Evolutionary conservation across 208 protist species (phyloP).

Genomic region (Trypanosoma cruzi): DNA sequence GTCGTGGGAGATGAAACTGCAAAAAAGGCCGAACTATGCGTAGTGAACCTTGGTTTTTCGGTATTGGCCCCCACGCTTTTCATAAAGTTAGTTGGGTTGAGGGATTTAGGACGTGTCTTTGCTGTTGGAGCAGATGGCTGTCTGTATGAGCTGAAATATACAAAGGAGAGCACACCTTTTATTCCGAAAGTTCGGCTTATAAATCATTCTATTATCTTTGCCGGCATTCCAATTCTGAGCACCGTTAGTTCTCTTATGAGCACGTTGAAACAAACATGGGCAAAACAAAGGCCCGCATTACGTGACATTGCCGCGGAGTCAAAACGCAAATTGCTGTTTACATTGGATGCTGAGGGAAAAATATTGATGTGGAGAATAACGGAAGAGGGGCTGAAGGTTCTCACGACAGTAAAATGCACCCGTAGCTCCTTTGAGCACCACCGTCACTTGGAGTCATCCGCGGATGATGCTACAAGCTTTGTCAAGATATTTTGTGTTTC

Average conservation of each 20-base stretch:
- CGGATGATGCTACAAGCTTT: constrained; percentile 26
- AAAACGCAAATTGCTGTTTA: constrained; percentile 62
- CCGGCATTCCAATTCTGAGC: constrained; percentile 55
- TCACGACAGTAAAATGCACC: constrained; percentile 46
- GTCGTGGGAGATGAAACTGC: constrained; percentile 50
- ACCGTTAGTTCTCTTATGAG: constrained; percentile 52
- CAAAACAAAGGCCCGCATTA: constrained; percentile 48
- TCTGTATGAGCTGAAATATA: constrained; percentile 83
- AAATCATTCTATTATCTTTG: constrained; percentile 57
- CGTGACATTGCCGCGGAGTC: constrained; percentile 76
- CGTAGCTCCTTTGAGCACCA: constrained; percentile 23
- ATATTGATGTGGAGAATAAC: constrained; percentile 73
- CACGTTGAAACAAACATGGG: constrained; percentile 59
- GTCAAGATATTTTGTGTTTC: constrained; percentile 73
- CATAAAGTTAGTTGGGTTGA: constrained; percentile 54
- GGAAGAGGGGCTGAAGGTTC: constrained; percentile 43
- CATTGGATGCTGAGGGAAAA: constrained; percentile 65
- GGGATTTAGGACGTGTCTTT: constrained; percentile 67
- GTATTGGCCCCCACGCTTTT: constrained; percentile 56
- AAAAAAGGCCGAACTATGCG: constrained; percentile 49
- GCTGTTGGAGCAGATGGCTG: constrained; percentile 74
- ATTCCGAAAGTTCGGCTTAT: constrained; percentile 76
- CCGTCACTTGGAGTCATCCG: constrained; percentile 6
- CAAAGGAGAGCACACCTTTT: constrained; percentile 63
- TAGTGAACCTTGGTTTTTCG: constrained; percentile 79